Evolutionary conservation across 495 filamentous ascomycete genomes (phyloP), one percentile per base, ranked within the genome.

Genomic region (Penicillium steckii): DNA sequence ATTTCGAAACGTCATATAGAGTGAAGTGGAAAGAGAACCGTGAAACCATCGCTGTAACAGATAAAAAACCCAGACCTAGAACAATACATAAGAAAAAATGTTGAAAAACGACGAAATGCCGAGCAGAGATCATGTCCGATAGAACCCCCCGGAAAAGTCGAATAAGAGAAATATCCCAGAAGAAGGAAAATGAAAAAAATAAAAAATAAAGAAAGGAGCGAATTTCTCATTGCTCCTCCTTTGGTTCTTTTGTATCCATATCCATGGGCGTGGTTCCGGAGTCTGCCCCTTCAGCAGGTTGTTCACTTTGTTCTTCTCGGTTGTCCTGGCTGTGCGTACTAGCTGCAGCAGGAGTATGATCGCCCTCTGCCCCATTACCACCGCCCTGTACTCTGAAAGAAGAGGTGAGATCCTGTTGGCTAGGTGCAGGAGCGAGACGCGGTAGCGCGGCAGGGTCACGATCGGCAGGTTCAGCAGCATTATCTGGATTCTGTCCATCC

Each of bases 401-500:
- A 17, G 72, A 71, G 10, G 65, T 73, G 40, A 74, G 60, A 23
- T 73, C 69, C 40, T 75, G 67, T 53, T 75, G 71, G 8, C 66
- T 67, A 10, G 71, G 73, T 12, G 70, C 72, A 2, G 73, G 71
- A 4, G 72, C 69, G 6, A 74, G 57, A 18, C 64, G 70, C 7
- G 73, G 71, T 17, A 76, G 49, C n/a, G 64, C 50, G 4, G 52
- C 41, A 15, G 45, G 53, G 13, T 55, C 56, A 6, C 53, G 35
- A 17, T 56, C 62, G 21, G 50, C 57, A 44, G 42, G 8, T 13
- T 50, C 52, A 3, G 38, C 46, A 21, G 56, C 52, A 30, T 55
- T 62, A 10, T 66, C 57, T 21, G 58, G 59, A 33, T 53, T 46
- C 10, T 48, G 54, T 3, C 57, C 47, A 4, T 59, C 65, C 4